Evolutionary conservation across 2,329 filamentous ascomycete species (phyloP), one percentile per base, ranked within the genome.

Genomic region (Colletotrichum chlorophyti): DNA sequence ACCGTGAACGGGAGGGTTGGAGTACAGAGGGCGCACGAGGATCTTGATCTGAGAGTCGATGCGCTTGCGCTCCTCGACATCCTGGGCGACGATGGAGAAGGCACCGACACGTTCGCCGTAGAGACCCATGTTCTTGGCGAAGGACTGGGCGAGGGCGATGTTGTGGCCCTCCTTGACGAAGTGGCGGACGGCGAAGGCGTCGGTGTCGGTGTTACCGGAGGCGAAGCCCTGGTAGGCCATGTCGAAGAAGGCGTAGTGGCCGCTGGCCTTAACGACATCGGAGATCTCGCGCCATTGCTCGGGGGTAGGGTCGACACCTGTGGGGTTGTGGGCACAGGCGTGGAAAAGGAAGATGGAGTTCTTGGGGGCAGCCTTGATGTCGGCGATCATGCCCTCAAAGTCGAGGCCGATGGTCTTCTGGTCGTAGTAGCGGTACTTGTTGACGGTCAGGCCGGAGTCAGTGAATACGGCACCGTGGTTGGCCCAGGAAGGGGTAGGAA

Each of bases 121-220:
- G 63, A 99, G 91, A 80, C 95, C 95, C 94, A 99, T 98, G 86
- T 99, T 99, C 90, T 98, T 98, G 75, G 94, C 94, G 76, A 98
- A 98, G 51, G 91, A 95, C 82, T 98, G 94, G 70, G 91, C 89
- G 63, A 98, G 87, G 72, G 87, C 88, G 72, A 95, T 87, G 72
- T 92, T 86, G 82, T 97, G 93, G 69, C 94, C 94, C 80, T 97
- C 82, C 79, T 92, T 85, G 74, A 97, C 87, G 75, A 99, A 99
- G 83, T 97, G 84, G 66, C 95, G 88, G 66, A 98, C 85, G 61
- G 95, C 91, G 74, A 94, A 98, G 64, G 95, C 95, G 74, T 99
- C 94, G 77, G 88, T 88, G 82, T 96, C 86, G 64, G 91, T 95
- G 79, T 96, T 86, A 67, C 94, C 94, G 64, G 90, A 95, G 68